Percentiles rank a stretch among this genome's conserved stretches.
Evolutionary conservation across 805 yeast species (phyloP).

Genomic region (Saturnispora silvae): DNA sequence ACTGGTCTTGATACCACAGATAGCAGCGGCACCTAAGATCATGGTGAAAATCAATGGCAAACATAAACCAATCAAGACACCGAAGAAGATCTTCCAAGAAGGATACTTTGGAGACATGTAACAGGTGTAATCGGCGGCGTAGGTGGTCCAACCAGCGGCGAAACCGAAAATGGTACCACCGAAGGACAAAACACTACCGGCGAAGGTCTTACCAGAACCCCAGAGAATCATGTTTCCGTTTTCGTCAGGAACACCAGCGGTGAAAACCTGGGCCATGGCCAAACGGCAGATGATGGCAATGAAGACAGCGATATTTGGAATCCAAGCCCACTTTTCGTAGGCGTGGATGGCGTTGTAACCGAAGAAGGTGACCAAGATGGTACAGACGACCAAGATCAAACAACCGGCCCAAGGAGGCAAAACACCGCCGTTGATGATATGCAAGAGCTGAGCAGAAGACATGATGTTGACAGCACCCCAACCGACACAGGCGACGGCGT

Average conservation of each 20-base stretch:
- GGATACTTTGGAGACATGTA: slow-evolving; percentile 66
- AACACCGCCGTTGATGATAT: slow-evolving; percentile 53
- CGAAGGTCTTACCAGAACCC: slow-evolving; percentile 53
- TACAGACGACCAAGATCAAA: slow-evolving; percentile 54
- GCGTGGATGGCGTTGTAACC: slow-evolving; percentile 76
- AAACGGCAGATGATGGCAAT: slow-evolving; percentile 72
- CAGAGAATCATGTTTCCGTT: slow-evolving; percentile 23
- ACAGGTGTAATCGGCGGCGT: slow-evolving; percentile 85
- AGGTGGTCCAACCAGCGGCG: slow-evolving; percentile 92
- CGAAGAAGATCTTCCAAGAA: slow-evolving; percentile 48
- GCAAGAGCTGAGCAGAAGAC: slow-evolving; percentile 76
- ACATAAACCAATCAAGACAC: slow-evolving; percentile 52
- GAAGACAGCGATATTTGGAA: slow-evolving; percentile 67
- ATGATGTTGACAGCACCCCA: slow-evolving; percentile 93
- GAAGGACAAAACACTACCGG: slow-evolving; percentile 67
- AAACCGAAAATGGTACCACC: slow-evolving; percentile 81
- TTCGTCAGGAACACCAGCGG: slow-evolving; percentile 32
- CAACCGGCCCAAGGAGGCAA: slow-evolving; percentile 92
- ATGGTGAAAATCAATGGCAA: slow-evolving; percentile 63
- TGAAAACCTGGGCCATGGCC: slow-evolving; percentile 54
- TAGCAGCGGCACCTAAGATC: slow-evolving; percentile 81
- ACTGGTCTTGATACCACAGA: slow-evolving; percentile 48
- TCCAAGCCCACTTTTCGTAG: slow-evolving; percentile 82
- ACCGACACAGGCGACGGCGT: slow-evolving; percentile 80
- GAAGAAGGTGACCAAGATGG: slow-evolving; percentile 66